phyloP scores from a whole-genome alignment of 768 basidiomycete genomes.

The Baorangia bicolor region DNA sequence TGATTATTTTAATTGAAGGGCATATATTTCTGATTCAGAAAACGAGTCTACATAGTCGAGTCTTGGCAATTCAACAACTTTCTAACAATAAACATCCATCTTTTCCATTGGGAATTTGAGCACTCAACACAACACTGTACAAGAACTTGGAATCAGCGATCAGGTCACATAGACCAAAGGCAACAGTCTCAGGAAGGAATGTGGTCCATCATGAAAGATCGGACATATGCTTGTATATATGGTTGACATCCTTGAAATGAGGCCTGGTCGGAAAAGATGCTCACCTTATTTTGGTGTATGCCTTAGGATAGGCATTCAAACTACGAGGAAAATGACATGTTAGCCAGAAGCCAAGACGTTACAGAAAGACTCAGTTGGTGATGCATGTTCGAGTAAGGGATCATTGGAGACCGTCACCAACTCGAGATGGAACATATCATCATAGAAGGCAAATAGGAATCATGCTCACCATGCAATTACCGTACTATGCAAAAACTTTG shows the following conservation, averaged over 20 bases:
- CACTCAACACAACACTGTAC: not conserved
- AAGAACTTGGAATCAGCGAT: conserved; percentile 2
- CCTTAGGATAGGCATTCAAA: not conserved
- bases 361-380: conserved; percentile 44
- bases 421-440: conserved; percentile 76
- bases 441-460: conserved; percentile 34
- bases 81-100: not conserved
- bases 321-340: not conserved
- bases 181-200: conserved; percentile 47
- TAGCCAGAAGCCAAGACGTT: conserved; percentile 21
- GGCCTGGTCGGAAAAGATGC: not conserved
- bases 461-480: conserved; percentile 33
- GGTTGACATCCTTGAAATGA: conserved; percentile 46
- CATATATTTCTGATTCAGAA: not conserved
- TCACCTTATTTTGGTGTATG: not conserved
- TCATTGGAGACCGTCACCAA: conserved; percentile 68
- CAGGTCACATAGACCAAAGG: not conserved
- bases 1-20: not conserved
- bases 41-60: not conserved
- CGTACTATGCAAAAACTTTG: not conserved
- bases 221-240: conserved; percentile 76
- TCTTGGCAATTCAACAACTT: not conserved
- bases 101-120: not conserved
- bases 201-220: conserved; percentile 57
- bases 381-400: conserved; percentile 79